A percentile compares a stretch with the other conserved stretches of the same genome.
Evolutionary conservation across 2,329 filamentous ascomycete genomes (phyloP).

Genomic region (Rhytidhysteron rufulum): DNA sequence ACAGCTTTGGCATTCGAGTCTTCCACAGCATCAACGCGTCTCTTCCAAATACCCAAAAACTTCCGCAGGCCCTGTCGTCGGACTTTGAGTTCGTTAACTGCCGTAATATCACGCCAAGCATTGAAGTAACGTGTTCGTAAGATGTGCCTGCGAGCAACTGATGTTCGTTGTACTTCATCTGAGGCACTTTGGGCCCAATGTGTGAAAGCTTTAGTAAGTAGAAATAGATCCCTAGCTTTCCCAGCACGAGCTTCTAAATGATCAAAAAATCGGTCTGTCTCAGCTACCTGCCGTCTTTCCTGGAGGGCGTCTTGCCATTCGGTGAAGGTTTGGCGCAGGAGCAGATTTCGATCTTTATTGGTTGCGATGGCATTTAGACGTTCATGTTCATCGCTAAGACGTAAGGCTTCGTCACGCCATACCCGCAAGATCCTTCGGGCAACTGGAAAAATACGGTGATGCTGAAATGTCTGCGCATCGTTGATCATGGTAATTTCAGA

Average conservation of each 20-base stretch:
- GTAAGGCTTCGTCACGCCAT: slow-evolving; percentile 45
- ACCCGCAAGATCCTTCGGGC: slow-evolving; percentile 34
- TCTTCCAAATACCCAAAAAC: slow-evolving; percentile 53
- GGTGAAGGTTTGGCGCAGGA: slow-evolving; percentile 53
- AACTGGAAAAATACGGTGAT: slow-evolving; percentile 24
- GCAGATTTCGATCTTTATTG: slow-evolving; percentile 47
- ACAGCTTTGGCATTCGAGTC: slow-evolving; percentile 1
- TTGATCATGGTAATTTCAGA: slow-evolving; percentile 49
- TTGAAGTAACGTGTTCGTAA: slow-evolving; percentile 66
- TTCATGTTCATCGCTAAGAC: slow-evolving; percentile 19
- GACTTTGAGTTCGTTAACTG: slow-evolving; percentile 55
- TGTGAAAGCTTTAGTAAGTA: slow-evolving; percentile 61
- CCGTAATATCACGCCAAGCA: slow-evolving; percentile 64
- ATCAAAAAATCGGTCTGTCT: slow-evolving; percentile 52
- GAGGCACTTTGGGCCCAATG: slow-evolving; percentile 66
- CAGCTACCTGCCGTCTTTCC: slow-evolving; percentile 37
- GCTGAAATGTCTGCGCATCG: slow-evolving; percentile 44
- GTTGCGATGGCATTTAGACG: slow-evolving; percentile 34
- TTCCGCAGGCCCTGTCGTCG: slow-evolving; percentile 51
- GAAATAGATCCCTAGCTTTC: slow-evolving; percentile 62
- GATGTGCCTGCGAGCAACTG: slow-evolving; percentile 66
- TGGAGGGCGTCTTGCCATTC: slow-evolving; percentile 24
- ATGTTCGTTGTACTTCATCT: slow-evolving; percentile 63
- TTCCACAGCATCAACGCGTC: slow-evolving; percentile 33
- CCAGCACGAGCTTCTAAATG: slow-evolving; percentile 58